phyloP scores from a whole-genome alignment of 306 rosid genomes.

The Casuarina equisetifolia region DNA sequence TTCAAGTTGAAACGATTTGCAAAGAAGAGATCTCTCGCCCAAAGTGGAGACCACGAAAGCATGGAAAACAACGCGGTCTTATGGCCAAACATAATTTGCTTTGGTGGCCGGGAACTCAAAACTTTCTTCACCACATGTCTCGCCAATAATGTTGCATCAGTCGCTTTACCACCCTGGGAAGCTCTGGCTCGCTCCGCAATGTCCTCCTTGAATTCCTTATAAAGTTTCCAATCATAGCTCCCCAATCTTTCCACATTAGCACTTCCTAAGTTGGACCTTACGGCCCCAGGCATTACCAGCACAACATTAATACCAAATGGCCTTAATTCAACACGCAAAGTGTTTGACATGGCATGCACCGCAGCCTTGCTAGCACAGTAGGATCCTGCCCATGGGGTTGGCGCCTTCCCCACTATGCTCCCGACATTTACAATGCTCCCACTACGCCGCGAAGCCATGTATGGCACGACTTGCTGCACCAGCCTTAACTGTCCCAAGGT shows the following conservation, averaged over 20 bases:
- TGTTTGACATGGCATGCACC: conserved; percentile 63
- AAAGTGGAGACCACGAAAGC: conserved; percentile 74
- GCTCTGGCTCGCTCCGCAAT: conserved; percentile 70
- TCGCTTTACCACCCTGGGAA: conserved; percentile 68
- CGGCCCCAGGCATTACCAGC: conserved; percentile 69
- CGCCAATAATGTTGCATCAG: conserved; percentile 63
- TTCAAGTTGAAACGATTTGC: conserved; percentile 60
- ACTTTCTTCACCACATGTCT: conserved; percentile 59
- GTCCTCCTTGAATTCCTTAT: conserved; percentile 51
- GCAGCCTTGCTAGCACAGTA: conserved; percentile 73
- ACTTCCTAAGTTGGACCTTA: conserved; percentile 66
- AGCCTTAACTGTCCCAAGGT: conserved; percentile 65
- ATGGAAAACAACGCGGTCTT: conserved; percentile 63
- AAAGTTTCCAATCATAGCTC: conserved; percentile 60
- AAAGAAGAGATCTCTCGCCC: conserved; percentile 68
- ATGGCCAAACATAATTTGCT: conserved; percentile 67
- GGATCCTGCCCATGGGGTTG: conserved; percentile 91
- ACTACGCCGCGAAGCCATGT: conserved; percentile 57
- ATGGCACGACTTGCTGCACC: conserved; percentile 78
- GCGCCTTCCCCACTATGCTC: conserved; percentile 58
- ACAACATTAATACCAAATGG: conserved; percentile 78
- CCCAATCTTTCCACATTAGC: conserved; percentile 45
- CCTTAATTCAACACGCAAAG: conserved; percentile 58
- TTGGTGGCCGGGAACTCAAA: conserved; percentile 56
- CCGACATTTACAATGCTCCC: conserved; percentile 75